These are phyloP conservation scores for Paramecium biaurelia DNA, from an alignment of 73 alveolate species.

Conservation along the genomic window DNA sequence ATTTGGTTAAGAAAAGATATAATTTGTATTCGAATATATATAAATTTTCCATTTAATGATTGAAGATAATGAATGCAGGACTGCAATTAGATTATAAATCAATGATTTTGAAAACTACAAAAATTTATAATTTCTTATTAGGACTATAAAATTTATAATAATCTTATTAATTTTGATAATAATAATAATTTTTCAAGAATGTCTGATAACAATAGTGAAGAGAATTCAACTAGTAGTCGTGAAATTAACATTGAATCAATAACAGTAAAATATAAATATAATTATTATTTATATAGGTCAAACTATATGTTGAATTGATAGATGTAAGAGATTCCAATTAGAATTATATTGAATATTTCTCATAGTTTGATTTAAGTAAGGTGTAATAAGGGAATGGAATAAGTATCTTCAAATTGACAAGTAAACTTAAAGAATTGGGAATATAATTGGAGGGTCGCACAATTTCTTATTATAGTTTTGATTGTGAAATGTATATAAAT, in stretches of 20 bases:
- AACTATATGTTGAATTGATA: constrained; percentile 20
- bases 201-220: background rate
- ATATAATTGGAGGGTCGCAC: constrained; percentile 47
- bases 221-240: constrained; percentile 29
- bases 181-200: too few species aligned
- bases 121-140: too few species aligned
- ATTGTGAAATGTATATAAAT: constrained; percentile 54
- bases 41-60: too few species aligned
- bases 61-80: too few species aligned
- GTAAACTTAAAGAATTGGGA: constrained; percentile 8
- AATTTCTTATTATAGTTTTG: constrained; percentile 46
- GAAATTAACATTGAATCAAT: background rate
- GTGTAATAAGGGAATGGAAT: background rate
- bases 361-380: background rate
- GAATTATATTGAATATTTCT: background rate
- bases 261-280: background rate
- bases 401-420: background rate
- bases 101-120: too few species aligned
- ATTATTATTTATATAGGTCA: background rate
- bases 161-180: too few species aligned
- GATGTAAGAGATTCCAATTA: background rate
- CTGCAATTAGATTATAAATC: too few species aligned
- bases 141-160: background rate
- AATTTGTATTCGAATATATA: too few species aligned
- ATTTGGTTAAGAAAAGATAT: too few species aligned